These are phyloP conservation scores for Dactylis glomerata DNA, from an alignment of 176 grass and related monocot species.

Conservation along the genomic window DNA sequence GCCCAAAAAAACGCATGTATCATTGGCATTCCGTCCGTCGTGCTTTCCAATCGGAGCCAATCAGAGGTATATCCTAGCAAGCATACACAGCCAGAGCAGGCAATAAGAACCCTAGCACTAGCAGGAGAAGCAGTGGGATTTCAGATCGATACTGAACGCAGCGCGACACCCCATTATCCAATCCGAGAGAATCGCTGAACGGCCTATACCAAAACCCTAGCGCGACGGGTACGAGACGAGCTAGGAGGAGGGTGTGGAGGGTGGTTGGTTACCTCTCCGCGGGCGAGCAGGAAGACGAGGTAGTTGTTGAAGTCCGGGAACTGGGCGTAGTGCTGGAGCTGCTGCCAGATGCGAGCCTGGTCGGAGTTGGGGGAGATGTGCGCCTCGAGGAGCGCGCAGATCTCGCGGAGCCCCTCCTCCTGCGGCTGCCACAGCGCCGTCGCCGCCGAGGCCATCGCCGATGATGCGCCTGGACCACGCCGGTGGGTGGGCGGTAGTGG, in stretches of 20 bases:
- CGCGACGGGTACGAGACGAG: neutral
- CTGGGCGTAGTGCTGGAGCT: constrained; percentile 90
- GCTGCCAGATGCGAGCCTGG: constrained; percentile 86
- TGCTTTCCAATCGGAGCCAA: neutral
- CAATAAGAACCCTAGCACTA: neutral
- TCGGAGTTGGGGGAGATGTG: constrained; percentile 97
- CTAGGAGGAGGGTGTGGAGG: neutral
- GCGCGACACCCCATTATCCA: neutral
- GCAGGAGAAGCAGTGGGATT: neutral
- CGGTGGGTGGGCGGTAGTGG: neutral
- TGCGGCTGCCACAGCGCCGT: constrained; percentile 76
- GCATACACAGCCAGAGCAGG: neutral
- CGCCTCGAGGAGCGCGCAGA: constrained; percentile 78
- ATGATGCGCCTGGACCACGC: neutral
- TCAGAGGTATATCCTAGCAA: neutral
- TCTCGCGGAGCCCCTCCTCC: constrained; percentile 97
- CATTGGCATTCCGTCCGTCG: neutral
- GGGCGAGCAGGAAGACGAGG: constrained; percentile 81
- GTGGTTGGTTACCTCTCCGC: constrained; percentile 50
- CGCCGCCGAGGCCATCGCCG: constrained; percentile 6
- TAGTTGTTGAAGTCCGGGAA: constrained; percentile 99
- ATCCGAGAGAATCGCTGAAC: neutral
- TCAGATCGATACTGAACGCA: neutral
- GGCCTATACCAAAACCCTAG: constrained; percentile 16
- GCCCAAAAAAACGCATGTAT: neutral